Evolutionary conservation across 768 basidiomycete genomes (phyloP), one percentile per base, ranked within the genome.

Genomic region (Saitozyma podzolica): DNA sequence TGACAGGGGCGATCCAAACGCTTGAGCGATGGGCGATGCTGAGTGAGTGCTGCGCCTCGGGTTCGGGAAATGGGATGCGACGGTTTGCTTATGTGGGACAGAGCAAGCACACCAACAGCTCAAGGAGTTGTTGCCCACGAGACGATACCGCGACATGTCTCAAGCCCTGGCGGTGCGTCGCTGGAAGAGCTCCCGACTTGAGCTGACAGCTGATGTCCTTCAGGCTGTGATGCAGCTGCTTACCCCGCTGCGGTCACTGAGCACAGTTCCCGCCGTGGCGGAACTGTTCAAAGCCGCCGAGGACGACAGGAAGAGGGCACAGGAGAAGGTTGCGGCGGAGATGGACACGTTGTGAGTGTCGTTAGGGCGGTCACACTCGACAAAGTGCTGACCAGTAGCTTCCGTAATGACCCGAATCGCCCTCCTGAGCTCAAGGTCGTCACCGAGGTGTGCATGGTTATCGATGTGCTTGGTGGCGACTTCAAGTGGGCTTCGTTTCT

Each of bases 21-120:
- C 80, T 98, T 70, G 92, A 91, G 80, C 82, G 92, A 60, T 82
- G 97, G 73, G 92, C 92, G 75, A 96, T 96, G 92, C 84, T 99
- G 19, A 90, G 95, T 94, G 68, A 50, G 87, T 80, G 9, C 13
- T 39, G 29, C 29, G 29, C 29, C 5, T 29, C 29, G 29, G 29
- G 29, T 2, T 29, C 29, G 29, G 29, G 29, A 29, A 29, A 37
- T 6, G 51, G 29, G 29, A 29, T 29, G 29, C 29, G 29, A 29
- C 29, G 29, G 29, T 5, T 29, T 29, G 29, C 29, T 29, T 2
- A 29, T 29, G 29, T 29, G 16, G 11, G 58, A 19, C 61, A 97
- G 93, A 89, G 37, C 91, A 92, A 69, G 89, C 88, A 10, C 80
- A 93, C 52, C 85, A 86, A 9, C 91, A 93, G 69, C 80, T 97